Evolutionary conservation across 495 filamentous ascomycete genomes (phyloP).

Genomic region (Penicillium coffeae): DNA sequence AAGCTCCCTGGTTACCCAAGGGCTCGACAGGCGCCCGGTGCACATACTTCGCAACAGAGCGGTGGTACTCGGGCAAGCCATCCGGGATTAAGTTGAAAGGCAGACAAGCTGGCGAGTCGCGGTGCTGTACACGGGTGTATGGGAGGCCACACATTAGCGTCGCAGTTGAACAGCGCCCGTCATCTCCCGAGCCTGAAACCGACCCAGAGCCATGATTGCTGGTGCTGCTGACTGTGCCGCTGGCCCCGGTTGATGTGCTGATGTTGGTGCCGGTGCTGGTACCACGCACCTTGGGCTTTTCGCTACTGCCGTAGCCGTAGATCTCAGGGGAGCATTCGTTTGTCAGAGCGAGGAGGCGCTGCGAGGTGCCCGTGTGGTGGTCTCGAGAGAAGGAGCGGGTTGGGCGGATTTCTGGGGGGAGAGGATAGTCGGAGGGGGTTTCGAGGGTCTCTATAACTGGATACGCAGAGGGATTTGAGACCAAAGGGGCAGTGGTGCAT

Average conservation of each 20-base stretch:
- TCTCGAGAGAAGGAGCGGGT: constrained; percentile 21
- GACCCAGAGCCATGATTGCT: background rate
- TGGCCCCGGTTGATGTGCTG: background rate
- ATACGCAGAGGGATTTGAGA: constrained; percentile 12
- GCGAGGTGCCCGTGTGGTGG: constrained; percentile 2
- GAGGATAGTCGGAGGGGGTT: constrained; percentile 22
- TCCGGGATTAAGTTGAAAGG: constrained; percentile 15
- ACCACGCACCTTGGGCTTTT: constrained; percentile 20
- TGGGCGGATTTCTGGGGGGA: constrained; percentile 8
- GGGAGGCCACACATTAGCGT: constrained; percentile 37
- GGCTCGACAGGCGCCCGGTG: constrained; percentile 24
- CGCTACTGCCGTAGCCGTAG: constrained; percentile 36
- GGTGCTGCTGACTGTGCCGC: background rate
- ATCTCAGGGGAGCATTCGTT: constrained; percentile 22
- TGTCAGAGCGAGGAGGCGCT: constrained; percentile 21
- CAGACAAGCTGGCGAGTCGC: constrained; percentile 12
- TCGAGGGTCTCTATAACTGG: constrained; percentile 18
- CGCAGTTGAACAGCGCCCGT: constrained; percentile 10
- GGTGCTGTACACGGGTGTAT: constrained; percentile 31
- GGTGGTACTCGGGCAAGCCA: constrained; percentile 20
- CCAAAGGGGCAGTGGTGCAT: constrained; percentile 4
- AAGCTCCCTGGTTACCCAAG: constrained; percentile 25
- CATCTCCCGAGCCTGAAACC: background rate
- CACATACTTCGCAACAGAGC: constrained; percentile 13
- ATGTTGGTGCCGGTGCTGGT: background rate